These are phyloP conservation scores for Botrytis cinerea DNA, from an alignment of 2,329 filamentous ascomycete genomes.

Conservation along the genomic window DNA sequence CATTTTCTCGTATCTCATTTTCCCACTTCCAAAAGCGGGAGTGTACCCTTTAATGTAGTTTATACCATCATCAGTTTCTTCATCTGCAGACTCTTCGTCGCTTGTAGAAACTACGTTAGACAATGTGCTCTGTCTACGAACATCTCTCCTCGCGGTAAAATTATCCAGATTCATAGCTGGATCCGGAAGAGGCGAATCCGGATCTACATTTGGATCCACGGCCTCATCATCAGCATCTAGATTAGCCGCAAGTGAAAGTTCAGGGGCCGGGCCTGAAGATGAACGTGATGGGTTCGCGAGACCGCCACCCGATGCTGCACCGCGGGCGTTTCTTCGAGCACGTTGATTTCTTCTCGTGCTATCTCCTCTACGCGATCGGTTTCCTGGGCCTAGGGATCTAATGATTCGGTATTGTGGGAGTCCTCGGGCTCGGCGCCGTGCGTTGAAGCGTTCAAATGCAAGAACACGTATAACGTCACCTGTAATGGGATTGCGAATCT, in stretches of 20 bases:
- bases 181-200: neutral
- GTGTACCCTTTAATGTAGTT: neutral
- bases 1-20: accelerated
- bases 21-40: neutral
- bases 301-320: neutral
- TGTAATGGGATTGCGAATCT: too few species aligned
- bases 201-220: neutral
- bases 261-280: too few species aligned
- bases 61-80: accelerated
- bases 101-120: neutral
- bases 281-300: too few species aligned
- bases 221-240: neutral
- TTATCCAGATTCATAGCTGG: neutral
- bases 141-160: neutral
- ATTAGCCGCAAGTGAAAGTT: too few species aligned
- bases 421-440: too few species aligned
- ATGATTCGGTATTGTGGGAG: neutral
- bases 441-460: too few species aligned
- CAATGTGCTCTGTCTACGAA: neutral
- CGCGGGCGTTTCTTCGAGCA: neutral
- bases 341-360: neutral
- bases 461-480: too few species aligned
- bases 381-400: neutral
- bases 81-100: neutral
- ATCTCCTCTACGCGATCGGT: neutral